Conservation (phyloP, 805 yeast genomes). For the Saccharomyces kudriavzevii region DNA sequence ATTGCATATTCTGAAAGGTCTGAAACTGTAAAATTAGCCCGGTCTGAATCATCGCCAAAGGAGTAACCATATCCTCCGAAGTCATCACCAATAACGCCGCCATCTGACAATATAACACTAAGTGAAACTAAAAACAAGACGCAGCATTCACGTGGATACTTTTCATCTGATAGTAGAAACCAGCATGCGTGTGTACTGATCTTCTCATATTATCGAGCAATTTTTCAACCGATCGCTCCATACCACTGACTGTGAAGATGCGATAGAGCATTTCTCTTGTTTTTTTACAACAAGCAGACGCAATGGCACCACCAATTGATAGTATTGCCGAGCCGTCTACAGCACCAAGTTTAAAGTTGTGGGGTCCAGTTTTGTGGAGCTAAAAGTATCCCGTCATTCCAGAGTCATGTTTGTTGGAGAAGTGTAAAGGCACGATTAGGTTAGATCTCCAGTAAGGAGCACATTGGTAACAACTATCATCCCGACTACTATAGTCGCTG, state of each 20-base stretch:
- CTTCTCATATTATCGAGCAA: not conserved
- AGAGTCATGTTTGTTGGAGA: conserved; percentile 7
- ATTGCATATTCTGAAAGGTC: not conserved
- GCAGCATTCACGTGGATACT: conserved; percentile 4
- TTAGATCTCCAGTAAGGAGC: not conserved
- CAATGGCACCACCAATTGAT: conserved; percentile 26
- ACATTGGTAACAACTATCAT: not conserved
- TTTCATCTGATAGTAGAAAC: conserved; percentile 14
- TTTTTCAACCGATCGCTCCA: conserved; percentile 2
- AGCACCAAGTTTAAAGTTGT: conserved; percentile 15
- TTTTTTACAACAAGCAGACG: conserved; percentile 30
- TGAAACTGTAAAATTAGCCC: no score
- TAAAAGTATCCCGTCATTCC: conserved; percentile 24
- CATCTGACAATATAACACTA: no score
- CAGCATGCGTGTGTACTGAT: conserved; percentile 5
- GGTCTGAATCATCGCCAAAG: no score
- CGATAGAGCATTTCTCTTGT: conserved; percentile 3
- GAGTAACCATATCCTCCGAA: no score
- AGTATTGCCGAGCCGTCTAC: conserved; percentile 31
- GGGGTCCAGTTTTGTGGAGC: conserved; percentile 28
- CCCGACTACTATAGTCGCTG: not conserved
- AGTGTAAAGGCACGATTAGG: not conserved
- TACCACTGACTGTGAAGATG: not conserved
- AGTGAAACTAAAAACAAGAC: no score
- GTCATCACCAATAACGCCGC: no score